Percentiles rank a stretch among this genome's conserved stretches.
Evolutionary conservation across 768 basidiomycete genomes (phyloP).

Genomic region (Leucosporidium scottii): DNA sequence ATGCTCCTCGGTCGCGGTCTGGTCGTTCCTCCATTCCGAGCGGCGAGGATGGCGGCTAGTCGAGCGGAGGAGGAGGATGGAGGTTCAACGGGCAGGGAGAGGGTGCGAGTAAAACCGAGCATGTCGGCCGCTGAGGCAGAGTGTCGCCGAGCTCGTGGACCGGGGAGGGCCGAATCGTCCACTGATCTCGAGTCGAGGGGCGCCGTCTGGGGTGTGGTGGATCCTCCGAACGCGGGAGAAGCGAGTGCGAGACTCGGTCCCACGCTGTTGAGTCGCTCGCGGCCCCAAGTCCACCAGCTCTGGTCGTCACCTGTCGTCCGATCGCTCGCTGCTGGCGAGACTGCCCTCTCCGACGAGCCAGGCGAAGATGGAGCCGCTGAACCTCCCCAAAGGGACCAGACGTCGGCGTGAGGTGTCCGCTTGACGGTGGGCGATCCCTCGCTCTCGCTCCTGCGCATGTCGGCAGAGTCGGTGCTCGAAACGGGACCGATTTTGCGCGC

Average conservation of each 20-base stretch:
- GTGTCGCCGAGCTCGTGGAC: not conserved
- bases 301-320: not conserved
- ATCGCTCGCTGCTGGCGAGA: not conserved
- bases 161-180: not conserved
- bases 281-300: not conserved
- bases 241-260: not conserved
- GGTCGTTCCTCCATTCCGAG: not conserved
- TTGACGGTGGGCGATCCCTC: not conserved
- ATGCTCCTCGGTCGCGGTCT: not conserved
- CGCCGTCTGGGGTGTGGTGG: no score
- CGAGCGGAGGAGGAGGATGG: not conserved
- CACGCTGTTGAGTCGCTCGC: not conserved
- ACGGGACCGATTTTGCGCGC: not conserved
- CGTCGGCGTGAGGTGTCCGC: not conserved
- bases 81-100: not conserved
- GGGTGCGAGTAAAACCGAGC: not conserved
- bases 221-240: not conserved
- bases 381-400: not conserved
- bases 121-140: conserved; percentile 1
- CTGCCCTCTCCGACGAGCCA: not conserved
- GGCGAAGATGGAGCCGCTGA: no score
- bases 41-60: not conserved
- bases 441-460: conserved; percentile 14
- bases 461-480: not conserved
- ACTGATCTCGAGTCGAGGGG: not conserved